These are phyloP conservation scores for Orychophragmus violaceus DNA, from an alignment of 345 rosid species.

Conservation along the genomic window DNA sequence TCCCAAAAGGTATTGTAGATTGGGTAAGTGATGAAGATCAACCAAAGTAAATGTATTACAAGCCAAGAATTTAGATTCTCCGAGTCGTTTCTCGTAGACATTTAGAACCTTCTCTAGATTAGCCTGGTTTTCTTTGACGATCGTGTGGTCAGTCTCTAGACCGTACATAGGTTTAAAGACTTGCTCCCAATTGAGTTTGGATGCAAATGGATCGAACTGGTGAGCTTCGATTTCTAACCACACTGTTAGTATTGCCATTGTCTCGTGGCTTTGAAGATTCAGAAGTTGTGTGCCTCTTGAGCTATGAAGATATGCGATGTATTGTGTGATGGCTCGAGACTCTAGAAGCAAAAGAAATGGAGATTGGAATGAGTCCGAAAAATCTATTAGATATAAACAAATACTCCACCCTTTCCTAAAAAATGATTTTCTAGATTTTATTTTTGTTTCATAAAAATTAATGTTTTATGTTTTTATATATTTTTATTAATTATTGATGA, in stretches of 20 bases:
- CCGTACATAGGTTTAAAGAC: slow-evolving; percentile 26
- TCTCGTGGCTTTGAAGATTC: slow-evolving; percentile 14
- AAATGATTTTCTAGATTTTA: too few species aligned
- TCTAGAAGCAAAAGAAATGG: background rate
- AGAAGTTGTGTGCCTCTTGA: slow-evolving; percentile 30
- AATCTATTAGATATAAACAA: background rate
- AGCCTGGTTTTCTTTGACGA: slow-evolving; percentile 26
- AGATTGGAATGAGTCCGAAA: background rate
- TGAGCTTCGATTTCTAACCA: slow-evolving; percentile 58
- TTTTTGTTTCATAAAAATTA: too few species aligned
- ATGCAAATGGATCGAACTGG: slow-evolving; percentile 36
- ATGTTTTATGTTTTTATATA: too few species aligned
- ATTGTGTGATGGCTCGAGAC: slow-evolving; percentile 35
- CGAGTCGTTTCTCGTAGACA: slow-evolving; percentile 48
- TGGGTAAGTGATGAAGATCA: slow-evolving; percentile 41
- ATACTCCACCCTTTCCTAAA: too few species aligned
- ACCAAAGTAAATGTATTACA: slow-evolving; percentile 31
- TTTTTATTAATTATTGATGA: too few species aligned
- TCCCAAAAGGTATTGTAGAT: slow-evolving; percentile 33
- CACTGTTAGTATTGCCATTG: slow-evolving; percentile 22
- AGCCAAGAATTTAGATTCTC: slow-evolving; percentile 16
- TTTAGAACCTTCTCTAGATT: slow-evolving; percentile 38
- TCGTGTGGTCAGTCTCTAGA: slow-evolving; percentile 11
- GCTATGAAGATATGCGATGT: slow-evolving; percentile 27
- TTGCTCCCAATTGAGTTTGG: slow-evolving; percentile 29